phyloP scores from a whole-genome alignment of 1,284 basidiomycete genomes.

The Marasmius oreades region DNA sequence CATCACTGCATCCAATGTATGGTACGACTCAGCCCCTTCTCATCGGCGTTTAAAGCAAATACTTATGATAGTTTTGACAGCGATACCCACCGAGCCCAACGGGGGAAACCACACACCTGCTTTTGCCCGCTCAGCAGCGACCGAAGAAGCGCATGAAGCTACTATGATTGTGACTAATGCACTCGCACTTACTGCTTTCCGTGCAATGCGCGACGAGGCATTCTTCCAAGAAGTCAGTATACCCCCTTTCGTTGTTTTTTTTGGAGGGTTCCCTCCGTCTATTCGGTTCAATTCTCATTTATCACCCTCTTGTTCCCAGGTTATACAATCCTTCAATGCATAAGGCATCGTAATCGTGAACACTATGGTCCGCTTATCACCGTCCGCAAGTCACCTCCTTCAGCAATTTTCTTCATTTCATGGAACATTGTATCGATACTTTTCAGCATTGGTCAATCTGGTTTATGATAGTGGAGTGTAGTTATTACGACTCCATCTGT shows the following conservation, averaged over 20 bases:
- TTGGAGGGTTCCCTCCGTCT: neutral
- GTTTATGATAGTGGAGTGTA: no score
- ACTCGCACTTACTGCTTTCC: slow-evolving; percentile 57
- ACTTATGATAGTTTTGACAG: slow-evolving; percentile 28
- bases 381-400: no score
- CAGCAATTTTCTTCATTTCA: no score
- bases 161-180: slow-evolving; percentile 57
- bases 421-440: no score
- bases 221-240: slow-evolving; percentile 54
- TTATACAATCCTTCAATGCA: neutral
- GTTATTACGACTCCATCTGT: no score
- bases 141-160: slow-evolving; percentile 57
- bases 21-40: slow-evolving; percentile 35
- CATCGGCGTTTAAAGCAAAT: neutral
- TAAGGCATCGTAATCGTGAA: no score
- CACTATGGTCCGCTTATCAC: no score
- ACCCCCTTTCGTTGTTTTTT: neutral
- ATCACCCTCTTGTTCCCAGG: neutral
- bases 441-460: no score
- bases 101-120: slow-evolving; percentile 68
- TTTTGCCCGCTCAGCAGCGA: slow-evolving; percentile 59
- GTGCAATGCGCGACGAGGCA: slow-evolving; percentile 51
- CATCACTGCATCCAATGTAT: slow-evolving; percentile 61
- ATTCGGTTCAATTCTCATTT: neutral
- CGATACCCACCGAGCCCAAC: slow-evolving; percentile 58